Percentiles rank a stretch among this genome's conserved stretches.
phyloP scores from a whole-genome alignment of 345 rosid genomes.

The Angophora floribunda region DNA sequence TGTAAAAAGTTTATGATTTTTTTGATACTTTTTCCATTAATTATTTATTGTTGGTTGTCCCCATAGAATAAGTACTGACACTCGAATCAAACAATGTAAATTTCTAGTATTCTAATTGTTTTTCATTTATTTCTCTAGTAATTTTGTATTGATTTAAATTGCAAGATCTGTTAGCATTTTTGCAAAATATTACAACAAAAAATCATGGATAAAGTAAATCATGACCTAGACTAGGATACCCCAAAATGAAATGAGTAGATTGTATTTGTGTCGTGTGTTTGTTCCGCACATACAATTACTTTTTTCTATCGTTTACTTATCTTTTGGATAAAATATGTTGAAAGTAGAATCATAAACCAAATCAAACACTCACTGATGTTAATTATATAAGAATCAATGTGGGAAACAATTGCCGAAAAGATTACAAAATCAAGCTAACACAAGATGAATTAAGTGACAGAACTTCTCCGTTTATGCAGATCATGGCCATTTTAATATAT shows the following conservation, averaged over 20 bases:
- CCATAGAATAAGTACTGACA: fast-evolving
- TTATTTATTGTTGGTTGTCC: fast-evolving
- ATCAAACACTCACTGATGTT: neutral
- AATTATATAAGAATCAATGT: neutral
- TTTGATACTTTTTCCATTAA: too few species aligned
- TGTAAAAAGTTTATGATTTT: too few species aligned
- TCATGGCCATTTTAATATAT: neutral
- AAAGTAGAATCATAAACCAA: neutral
- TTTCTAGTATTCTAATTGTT: fast-evolving
- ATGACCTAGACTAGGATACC: neutral
- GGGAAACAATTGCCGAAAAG: fast-evolving
- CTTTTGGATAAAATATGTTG: neutral
- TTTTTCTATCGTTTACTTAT: neutral
- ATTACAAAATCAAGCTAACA: neutral
- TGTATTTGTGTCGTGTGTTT: neutral
- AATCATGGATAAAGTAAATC: neutral
- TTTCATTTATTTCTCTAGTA: fast-evolving
- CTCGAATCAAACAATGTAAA: fast-evolving
- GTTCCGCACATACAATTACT: neutral
- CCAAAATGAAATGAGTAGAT: neutral
- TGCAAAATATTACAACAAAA: neutral
- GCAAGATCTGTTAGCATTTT: too few species aligned
- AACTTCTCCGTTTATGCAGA: neutral
- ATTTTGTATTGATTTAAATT: too few species aligned
- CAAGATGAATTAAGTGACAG: neutral